These are phyloP conservation scores for Bruguiera hainesii DNA, from an alignment of 441 rosid genomes.

Conservation along the genomic window DNA sequence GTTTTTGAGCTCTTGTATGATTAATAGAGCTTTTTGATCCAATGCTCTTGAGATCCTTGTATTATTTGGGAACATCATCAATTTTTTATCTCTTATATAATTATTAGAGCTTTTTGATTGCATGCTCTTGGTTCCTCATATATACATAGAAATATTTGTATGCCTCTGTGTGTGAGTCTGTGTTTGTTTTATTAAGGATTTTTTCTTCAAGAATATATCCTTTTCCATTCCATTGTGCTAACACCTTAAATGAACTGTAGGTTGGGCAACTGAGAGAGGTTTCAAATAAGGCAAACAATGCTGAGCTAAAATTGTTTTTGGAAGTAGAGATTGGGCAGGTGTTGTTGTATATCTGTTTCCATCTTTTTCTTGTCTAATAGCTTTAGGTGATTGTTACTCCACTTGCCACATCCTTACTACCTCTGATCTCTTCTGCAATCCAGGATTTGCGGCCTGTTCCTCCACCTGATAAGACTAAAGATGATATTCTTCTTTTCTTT, in stretches of 20 bases:
- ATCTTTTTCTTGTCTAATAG: not conserved
- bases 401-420: not conserved
- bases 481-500: conserved; percentile 84
- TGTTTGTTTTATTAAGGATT: not conserved
- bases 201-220: not conserved
- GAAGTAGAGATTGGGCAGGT: conserved; percentile 88
- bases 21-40: too few species aligned
- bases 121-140: too few species aligned
- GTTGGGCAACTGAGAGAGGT: conserved; percentile 92
- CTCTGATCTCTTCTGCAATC: conserved; percentile 14
- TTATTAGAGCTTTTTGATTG: too few species aligned
- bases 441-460: conserved; percentile 69
- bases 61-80: too few species aligned
- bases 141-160: too few species aligned
- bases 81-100: too few species aligned
- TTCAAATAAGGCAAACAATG: conserved; percentile 77
- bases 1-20: too few species aligned
- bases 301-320: conserved; percentile 86
- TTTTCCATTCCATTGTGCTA: not conserved
- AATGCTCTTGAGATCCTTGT: too few species aligned
- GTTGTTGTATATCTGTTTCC: conserved; percentile 16
- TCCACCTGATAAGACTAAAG: conserved; percentile 56
- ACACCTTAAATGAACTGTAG: conserved; percentile 32
- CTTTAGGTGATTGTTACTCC: not conserved
- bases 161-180: not conserved